Conservation (phyloP, 1,284 basidiomycete species). For the Rhodotorula mucilaginosa region DNA sequence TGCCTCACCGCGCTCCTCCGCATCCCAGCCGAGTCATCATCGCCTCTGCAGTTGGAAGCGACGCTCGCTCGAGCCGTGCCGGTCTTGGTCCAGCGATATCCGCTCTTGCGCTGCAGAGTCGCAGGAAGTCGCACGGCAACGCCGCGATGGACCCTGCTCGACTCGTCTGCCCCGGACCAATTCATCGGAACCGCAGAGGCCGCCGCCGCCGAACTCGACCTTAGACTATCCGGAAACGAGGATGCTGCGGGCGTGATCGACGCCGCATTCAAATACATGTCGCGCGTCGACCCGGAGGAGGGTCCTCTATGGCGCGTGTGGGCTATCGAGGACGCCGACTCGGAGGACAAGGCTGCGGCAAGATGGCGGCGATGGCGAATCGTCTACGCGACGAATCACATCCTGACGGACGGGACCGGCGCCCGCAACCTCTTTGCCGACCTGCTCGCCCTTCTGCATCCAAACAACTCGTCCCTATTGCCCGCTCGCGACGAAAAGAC, state of each 20-base stretch:
- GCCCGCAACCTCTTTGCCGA: conserved; percentile 26
- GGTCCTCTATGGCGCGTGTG: conserved; percentile 25
- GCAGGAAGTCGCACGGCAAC: background rate
- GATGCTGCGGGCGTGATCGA: background rate
- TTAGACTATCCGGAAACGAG: too few species aligned
- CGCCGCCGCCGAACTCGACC: background rate
- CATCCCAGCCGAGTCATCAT: background rate
- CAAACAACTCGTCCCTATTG: background rate
- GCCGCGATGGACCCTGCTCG: background rate
- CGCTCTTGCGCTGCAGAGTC: conserved; percentile 6
- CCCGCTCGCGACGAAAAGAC: background rate
- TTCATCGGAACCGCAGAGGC: background rate
- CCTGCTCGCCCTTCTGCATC: conserved; percentile 4
- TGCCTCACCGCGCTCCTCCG: conserved; percentile 9
- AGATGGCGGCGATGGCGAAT: background rate
- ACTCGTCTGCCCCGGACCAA: background rate
- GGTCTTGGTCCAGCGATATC: conserved; percentile 2
- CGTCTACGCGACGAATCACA: conserved; percentile 10
- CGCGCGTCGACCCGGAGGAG: background rate
- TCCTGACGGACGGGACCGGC: conserved; percentile 21
- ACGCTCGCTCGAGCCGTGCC: background rate
- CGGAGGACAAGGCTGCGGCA: too few species aligned
- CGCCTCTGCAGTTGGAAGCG: background rate
- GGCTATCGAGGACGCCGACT: background rate
- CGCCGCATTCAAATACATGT: background rate